Conservation (phyloP, 2,329 filamentous ascomycete genomes). For the Annulohypoxylon truncatum region DNA sequence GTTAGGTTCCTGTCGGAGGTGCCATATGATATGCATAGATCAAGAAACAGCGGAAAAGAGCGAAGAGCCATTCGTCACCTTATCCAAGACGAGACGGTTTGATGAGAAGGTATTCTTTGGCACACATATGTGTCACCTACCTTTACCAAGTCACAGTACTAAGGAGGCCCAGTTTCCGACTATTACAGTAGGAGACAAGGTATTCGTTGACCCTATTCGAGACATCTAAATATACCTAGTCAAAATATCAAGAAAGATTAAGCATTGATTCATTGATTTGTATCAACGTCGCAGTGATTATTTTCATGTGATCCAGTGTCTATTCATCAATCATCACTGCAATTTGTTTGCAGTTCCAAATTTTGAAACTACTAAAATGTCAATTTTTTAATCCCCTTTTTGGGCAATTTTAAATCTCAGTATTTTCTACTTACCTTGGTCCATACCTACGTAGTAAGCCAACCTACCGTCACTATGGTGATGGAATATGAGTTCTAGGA, state of each 20-base stretch:
- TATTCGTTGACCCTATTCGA: constrained; percentile 42
- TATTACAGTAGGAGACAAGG: constrained; percentile 62
- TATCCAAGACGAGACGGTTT: constrained; percentile 86
- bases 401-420: no score
- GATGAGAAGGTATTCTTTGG: constrained; percentile 92
- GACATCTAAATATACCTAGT: background rate
- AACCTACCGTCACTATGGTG: no score
- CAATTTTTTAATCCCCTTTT: no score
- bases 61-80: constrained; percentile 87
- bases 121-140: constrained; percentile 73
- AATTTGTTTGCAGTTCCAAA: background rate
- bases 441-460: no score
- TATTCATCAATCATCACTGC: background rate
- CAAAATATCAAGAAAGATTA: background rate
- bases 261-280: background rate
- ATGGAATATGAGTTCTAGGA: no score
- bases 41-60: constrained; percentile 81
- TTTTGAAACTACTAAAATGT: no score
- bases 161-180: constrained; percentile 55
- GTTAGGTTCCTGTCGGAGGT: constrained; percentile 85
- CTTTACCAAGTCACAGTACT: constrained; percentile 36
- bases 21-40: constrained; percentile 96
- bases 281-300: background rate
- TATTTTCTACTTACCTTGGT: no score
- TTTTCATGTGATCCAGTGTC: background rate